Evolutionary conservation across 2,329 filamentous ascomycete species (phyloP).

Genomic region (Albophoma yamanashiensis): DNA sequence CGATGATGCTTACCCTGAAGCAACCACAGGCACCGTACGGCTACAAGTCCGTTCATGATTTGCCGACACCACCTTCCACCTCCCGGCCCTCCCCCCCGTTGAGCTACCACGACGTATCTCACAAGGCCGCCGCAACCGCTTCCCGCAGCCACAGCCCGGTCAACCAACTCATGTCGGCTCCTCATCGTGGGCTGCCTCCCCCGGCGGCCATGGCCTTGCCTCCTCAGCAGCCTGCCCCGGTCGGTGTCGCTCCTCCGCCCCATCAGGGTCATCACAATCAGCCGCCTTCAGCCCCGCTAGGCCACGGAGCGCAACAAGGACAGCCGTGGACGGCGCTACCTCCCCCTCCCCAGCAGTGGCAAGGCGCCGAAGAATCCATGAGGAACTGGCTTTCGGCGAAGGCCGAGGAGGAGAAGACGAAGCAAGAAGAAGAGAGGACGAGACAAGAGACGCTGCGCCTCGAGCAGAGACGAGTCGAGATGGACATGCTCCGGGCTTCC

Average conservation of each 20-base stretch:
- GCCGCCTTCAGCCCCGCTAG: conserved; percentile 13
- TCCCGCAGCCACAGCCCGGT: conserved; percentile 35
- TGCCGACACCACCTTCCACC: conserved; percentile 46
- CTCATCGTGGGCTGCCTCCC: conserved; percentile 59
- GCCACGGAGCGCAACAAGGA: conserved; percentile 20
- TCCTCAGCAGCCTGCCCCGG: conserved; percentile 27
- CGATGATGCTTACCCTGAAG: conserved; percentile 51
- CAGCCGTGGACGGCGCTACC: conserved; percentile 44
- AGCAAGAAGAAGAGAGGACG: conserved; percentile 64
- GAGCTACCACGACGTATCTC: conserved; percentile 34
- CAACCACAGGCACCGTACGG: conserved; percentile 47
- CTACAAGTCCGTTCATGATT: conserved; percentile 51
- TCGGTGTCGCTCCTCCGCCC: conserved; percentile 14
- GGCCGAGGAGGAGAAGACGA: conserved; percentile 61
- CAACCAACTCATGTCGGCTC: conserved; percentile 53
- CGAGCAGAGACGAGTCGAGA: conserved; percentile 63
- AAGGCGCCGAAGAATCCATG: conserved; percentile 60
- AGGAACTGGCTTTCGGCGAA: conserved; percentile 61
- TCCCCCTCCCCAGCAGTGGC: conserved; percentile 55
- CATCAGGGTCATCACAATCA: conserved; percentile 15
- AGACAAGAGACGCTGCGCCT: conserved; percentile 54
- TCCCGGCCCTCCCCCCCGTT: conserved; percentile 45
- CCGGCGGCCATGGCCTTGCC: conserved; percentile 55
- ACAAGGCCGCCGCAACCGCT: conserved; percentile 27
- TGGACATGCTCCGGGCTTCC: conserved; percentile 60